Evolutionary conservation across 805 yeast species (phyloP), one percentile per base, ranked within the genome.

Genomic region (Schwanniomyces sp.): DNA sequence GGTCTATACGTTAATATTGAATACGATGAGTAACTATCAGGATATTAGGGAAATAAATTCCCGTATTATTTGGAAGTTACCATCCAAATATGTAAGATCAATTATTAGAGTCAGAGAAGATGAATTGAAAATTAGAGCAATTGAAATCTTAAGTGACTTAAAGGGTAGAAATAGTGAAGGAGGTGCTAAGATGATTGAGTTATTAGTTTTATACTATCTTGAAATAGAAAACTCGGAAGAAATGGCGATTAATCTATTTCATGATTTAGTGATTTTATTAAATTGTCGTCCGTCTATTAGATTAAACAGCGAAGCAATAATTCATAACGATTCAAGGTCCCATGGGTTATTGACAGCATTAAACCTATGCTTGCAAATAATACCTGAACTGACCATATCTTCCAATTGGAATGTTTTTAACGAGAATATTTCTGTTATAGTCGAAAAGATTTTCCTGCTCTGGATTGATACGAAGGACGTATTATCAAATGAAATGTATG

Each of bases 301-400:
- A 16, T 17, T 17, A 2, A 18, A 18, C 17, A 29, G 32, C 18
- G 41, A 24, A 30, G 16, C n/a, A 21, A 14, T 27, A 12, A 16
- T 37, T 3, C 12, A n/a, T 27, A 57, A 34, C 36, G 44, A 74
- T 28, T 65, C 69, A 36, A 81, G 85, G 41, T 67, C 86, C 7
- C 91, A 88, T 58, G 97, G 97, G 0, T 76, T 79, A 50, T 84
- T 83, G 58, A 78, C 83, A 12, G 79, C 90, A 0, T 64, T 88
- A 47, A 66, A 74, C 18, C 63, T 80, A 34, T 71, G 83, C 7
- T 56, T 80, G 26, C 34, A 16, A n/a, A 17, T 9, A 12, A 32
- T 32, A 24, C 39, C 29, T 16, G 36, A 69, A 61, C 62, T 28
- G 16, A 9, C 9, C 2, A 16, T 28, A 41, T 5, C 12, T 9